Percentiles rank a stretch among this genome's conserved stretches.
These are phyloP conservation scores for Haplographium delicatum DNA, from an alignment of 495 filamentous ascomycete genomes.

Conservation along the genomic window DNA sequence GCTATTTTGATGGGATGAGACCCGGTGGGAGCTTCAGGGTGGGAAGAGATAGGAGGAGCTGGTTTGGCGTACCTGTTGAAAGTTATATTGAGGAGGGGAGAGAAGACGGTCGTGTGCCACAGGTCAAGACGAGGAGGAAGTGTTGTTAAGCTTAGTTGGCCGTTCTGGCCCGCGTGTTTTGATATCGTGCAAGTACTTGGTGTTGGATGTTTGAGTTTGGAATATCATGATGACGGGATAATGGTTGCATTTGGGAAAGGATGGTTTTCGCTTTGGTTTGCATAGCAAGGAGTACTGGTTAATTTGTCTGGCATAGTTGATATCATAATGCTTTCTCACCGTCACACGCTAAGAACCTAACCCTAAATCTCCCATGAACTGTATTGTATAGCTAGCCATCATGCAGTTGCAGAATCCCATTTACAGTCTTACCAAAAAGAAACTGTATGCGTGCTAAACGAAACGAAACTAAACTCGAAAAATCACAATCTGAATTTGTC, in stretches of 20 bases:
- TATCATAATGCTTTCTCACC: too few relatives aligned
- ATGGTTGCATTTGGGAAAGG: slow-evolving; percentile 18
- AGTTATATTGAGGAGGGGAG: slow-evolving; percentile 31
- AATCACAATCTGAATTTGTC: too few relatives aligned
- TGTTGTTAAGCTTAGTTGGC: slow-evolving; percentile 39
- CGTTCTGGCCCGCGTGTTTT: too few relatives aligned
- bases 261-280: slow-evolving; percentile 1
- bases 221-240: slow-evolving; percentile 1
- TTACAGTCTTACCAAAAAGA: not conserved
- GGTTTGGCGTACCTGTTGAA: slow-evolving; percentile 52
- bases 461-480: too few relatives aligned
- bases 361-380: too few relatives aligned
- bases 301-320: not conserved
- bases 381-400: too few relatives aligned
- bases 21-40: slow-evolving; percentile 54
- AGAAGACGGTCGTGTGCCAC: slow-evolving; percentile 20
- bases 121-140: slow-evolving; percentile 35
- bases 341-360: too few relatives aligned
- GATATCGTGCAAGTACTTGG: too few relatives aligned
- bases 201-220: slow-evolving; percentile 2
- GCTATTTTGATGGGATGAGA: slow-evolving; percentile 41
- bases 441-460: too few relatives aligned
- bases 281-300: slow-evolving; percentile 9
- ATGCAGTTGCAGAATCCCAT: slow-evolving; percentile 10
- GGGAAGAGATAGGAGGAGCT: slow-evolving; percentile 57